phyloP scores from a whole-genome alignment of 768 basidiomycete genomes.

The Rhodotorula kratochvilovae region DNA sequence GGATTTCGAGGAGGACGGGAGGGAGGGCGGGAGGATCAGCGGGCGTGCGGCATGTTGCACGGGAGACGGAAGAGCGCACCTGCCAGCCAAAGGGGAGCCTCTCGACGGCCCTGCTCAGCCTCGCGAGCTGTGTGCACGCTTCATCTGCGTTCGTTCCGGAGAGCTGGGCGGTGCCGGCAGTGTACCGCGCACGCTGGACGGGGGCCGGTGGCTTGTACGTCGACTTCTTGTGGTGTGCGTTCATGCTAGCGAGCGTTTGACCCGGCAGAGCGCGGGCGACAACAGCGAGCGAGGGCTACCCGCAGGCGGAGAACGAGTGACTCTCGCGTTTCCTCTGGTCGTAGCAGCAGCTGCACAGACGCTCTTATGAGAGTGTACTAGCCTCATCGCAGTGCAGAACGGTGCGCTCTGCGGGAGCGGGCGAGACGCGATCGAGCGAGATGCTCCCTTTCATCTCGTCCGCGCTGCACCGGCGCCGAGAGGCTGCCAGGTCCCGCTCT shows the following conservation, averaged over 20 bases:
- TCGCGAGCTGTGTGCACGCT: neutral
- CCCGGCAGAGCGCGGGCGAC: neutral
- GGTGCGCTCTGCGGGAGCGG: no score
- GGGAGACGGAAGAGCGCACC: neutral
- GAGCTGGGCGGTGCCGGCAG: neutral
- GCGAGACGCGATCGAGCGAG: no score
- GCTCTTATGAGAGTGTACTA: no score
- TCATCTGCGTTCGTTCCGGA: neutral
- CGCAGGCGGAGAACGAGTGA: no score
- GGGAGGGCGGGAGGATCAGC: neutral
- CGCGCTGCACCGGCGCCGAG: neutral
- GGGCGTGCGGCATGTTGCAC: neutral
- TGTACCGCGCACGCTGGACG: neutral
- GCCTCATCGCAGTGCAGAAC: no score
- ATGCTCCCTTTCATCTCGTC: neutral
- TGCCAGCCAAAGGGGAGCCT: slow-evolving; percentile 34
- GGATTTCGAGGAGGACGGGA: neutral
- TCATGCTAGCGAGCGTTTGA: neutral
- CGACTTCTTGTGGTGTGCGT: slow-evolving; percentile 35
- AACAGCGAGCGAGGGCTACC: neutral
- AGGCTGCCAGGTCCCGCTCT: neutral
- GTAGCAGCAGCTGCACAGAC: no score
- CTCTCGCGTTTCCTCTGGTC: no score
- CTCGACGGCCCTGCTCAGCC: slow-evolving; percentile 1
- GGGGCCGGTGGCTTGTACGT: slow-evolving; percentile 17